Base-by-base conservation (phyloP, 352 stramenopile species). In the Globisporangium middletonii region DNA sequence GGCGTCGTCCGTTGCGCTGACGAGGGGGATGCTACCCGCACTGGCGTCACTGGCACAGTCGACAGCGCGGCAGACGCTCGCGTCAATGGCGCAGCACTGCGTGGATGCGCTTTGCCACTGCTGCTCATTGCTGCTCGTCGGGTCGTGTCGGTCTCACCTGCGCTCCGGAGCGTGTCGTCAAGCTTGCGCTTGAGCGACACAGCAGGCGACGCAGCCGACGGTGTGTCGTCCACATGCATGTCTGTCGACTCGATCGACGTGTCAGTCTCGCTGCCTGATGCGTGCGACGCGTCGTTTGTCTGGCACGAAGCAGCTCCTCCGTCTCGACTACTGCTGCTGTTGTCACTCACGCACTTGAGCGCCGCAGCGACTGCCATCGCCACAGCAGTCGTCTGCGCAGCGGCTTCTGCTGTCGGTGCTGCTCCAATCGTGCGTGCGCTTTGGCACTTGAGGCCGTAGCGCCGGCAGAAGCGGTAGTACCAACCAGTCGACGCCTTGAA, bases 401-500 rank as follows among this genome's bases (percentile, higher is more conserved):
- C 30, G 3, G 30, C 30, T 35, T 4, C 30, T 35, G 30, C 7
- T 35, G 30, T 8, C 7, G 30, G 6, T 38, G 5, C 7, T 38
- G 33, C 33, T 38, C 6, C 6, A 9, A 0, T 43, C 23, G 19
- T 5, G 15, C 27, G 28, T 12, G 51, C 30, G 16, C 7, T 19
- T n/a, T n/a, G 51, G 35, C 67, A 73, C 2, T 60, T 57, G 11
- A 79, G 54, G 8, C 63, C 71, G 50, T 79, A 79, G 4, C 71
- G 68, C 15, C 71, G 57, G 47, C 71, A 79, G 44, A 81, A 83
- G 23, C 75, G 68, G 51, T 79, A 83, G 62, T 73, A 83, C 73
- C 75, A 86, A 3, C 75, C 75, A 0, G 70, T 75, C 4, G 71
- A 83, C 23, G 73, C 75, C 60, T 81, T 82, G 64, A 83, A 86